A percentile compares a stretch with the other conserved stretches of the same genome.
These are phyloP conservation scores for Rhizophora apiculata DNA, from an alignment of 345 rosid species.

Conservation along the genomic window DNA sequence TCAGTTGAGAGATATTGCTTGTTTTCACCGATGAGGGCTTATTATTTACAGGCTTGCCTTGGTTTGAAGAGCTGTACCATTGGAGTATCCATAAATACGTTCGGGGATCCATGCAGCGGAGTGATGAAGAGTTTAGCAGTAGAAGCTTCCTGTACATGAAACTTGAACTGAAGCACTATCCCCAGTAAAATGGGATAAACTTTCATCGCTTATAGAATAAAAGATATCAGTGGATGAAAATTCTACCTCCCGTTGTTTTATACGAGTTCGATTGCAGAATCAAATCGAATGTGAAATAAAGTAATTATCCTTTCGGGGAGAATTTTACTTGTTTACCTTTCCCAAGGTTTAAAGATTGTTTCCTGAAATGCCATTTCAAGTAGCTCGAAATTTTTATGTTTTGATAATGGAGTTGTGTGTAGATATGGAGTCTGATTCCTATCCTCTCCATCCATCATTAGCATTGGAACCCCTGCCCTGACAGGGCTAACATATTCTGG, in stretches of 20 bases:
- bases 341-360: too few relatives aligned
- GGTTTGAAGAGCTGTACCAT: slow-evolving; percentile 76
- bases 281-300: too few relatives aligned
- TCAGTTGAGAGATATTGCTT: neutral
- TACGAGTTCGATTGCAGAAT: too few relatives aligned
- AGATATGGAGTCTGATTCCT: slow-evolving; percentile 58
- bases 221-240: neutral
- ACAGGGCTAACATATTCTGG: slow-evolving; percentile 65
- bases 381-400: too few relatives aligned
- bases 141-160: slow-evolving; percentile 72
- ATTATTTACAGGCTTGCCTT: slow-evolving; percentile 62
- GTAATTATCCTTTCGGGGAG: too few relatives aligned
- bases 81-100: slow-evolving; percentile 51
- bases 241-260: neutral
- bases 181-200: slow-evolving; percentile 14
- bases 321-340: too few relatives aligned
- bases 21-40: slow-evolving; percentile 4
- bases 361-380: too few relatives aligned
- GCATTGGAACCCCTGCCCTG: slow-evolving; percentile 68
- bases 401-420: too few relatives aligned
- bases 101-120: slow-evolving; percentile 82
- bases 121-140: slow-evolving; percentile 79
- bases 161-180: slow-evolving; percentile 11
- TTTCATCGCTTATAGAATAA: neutral
- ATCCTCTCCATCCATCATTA: slow-evolving; percentile 69